These are phyloP conservation scores for Kalmusia sp. DNA, from an alignment of 2,329 filamentous ascomycete genomes.

Conservation along the genomic window DNA sequence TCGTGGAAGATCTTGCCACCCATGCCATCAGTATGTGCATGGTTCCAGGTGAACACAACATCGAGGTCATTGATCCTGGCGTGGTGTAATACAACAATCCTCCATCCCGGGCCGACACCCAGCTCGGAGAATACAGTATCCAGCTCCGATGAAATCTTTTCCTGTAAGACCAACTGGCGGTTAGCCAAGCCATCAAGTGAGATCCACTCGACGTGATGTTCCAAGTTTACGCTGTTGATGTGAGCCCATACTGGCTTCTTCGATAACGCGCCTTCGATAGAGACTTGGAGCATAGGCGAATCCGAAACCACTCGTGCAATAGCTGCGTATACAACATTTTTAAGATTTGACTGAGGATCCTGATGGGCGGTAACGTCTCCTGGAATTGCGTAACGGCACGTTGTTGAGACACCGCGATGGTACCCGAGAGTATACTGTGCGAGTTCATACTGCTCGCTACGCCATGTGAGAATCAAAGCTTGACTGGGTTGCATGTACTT, in stretches of 20 bases:
- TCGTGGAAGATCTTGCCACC: not conserved
- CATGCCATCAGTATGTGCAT: constrained; percentile 3
- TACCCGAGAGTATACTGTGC: not conserved
- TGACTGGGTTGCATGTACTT: not conserved
- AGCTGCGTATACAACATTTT: not conserved
- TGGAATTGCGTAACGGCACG: not conserved
- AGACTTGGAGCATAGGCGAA: not conserved
- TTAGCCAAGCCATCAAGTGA: not conserved
- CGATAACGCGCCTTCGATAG: not conserved
- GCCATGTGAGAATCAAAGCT: not conserved
- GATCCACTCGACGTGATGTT: not conserved
- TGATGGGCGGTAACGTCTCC: not conserved
- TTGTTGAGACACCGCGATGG: not conserved
- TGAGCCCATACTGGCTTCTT: not conserved
- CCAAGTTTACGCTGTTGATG: not conserved
- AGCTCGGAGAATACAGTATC: not conserved
- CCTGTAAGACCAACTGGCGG: not conserved
- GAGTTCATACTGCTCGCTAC: not conserved
- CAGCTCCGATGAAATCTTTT: not conserved
- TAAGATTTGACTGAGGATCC: not conserved
- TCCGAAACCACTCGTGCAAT: not conserved
- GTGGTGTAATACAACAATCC: not conserved
- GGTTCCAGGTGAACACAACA: constrained; percentile 1
- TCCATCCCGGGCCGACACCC: not conserved
- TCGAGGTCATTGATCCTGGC: not conserved